phyloP scores from a whole-genome alignment of 2,329 filamentous ascomycete species.

The Emergomyces orientalis region DNA sequence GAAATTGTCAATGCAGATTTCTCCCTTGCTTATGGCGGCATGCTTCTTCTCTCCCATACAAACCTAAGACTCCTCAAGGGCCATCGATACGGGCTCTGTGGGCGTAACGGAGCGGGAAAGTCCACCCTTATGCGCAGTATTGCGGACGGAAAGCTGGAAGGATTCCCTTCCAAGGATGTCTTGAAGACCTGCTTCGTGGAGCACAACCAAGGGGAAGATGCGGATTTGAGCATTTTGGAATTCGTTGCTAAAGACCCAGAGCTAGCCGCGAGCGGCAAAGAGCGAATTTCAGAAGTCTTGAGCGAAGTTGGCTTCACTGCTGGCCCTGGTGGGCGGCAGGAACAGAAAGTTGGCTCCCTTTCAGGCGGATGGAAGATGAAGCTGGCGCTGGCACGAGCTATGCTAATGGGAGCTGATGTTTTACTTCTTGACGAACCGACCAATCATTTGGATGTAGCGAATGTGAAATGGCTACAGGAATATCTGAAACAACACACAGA shows the following conservation, averaged over 20 bases:
- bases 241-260: conserved; percentile 85
- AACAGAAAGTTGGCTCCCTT: conserved; percentile 82
- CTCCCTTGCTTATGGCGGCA: conserved; percentile 93
- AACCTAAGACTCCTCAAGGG: conserved; percentile 91
- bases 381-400: conserved; percentile 86
- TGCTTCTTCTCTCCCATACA: conserved; percentile 92
- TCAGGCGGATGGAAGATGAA: conserved; percentile 99
- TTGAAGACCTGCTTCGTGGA: conserved; percentile 96
- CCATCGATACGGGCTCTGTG: conserved; percentile 92
- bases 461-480: conserved; percentile 90
- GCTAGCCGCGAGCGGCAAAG: conserved; percentile 65
- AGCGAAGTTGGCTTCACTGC: conserved; percentile 88
- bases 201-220: conserved; percentile 97
- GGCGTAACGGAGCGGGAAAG: conserved; percentile 94
- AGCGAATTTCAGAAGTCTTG: conserved; percentile 75
- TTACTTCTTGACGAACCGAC: conserved; percentile 96
- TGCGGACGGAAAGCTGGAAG: conserved; percentile 88
- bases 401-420: conserved; percentile 95
- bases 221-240: conserved; percentile 88
- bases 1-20: conserved; percentile 98
- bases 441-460: conserved; percentile 93
- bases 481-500: conserved; percentile 94
- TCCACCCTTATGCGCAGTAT: conserved; percentile 99
- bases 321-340: conserved; percentile 79
- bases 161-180: conserved; percentile 85